These are phyloP conservation scores for Verbena officinalis DNA, from an alignment of 257 asterid genomes.

Conservation along the genomic window DNA sequence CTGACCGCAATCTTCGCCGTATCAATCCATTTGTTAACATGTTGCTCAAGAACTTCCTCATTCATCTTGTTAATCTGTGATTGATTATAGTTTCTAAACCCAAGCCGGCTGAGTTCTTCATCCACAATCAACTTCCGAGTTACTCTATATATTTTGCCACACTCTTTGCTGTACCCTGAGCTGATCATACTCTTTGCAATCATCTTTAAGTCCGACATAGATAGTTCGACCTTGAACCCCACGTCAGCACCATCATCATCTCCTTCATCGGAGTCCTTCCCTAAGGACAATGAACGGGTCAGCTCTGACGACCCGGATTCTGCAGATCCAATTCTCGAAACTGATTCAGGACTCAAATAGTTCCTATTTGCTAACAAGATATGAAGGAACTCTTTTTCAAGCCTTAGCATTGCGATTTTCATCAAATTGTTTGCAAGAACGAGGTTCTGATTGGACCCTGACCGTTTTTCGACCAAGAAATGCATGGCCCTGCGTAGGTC, in stretches of 20 bases:
- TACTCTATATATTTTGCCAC: constrained; percentile 50
- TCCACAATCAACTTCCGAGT: constrained; percentile 56
- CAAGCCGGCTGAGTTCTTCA: constrained; percentile 56
- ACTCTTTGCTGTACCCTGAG: constrained; percentile 67
- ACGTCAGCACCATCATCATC: constrained; percentile 29
- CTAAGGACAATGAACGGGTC: constrained; percentile 38
- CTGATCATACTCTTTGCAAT: constrained; percentile 68
- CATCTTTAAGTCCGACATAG: constrained; percentile 57
- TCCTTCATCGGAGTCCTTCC: constrained; percentile 40
- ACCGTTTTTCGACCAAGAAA: constrained; percentile 42
- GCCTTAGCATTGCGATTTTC: constrained; percentile 62
- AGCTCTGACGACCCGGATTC: constrained; percentile 33
- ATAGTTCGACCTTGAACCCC: constrained; percentile 40
- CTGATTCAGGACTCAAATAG: constrained; percentile 56
- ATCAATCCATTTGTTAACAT: constrained; percentile 48
- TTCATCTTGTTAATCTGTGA: constrained; percentile 50
- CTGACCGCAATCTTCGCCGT: constrained; percentile 49
- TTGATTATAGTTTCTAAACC: constrained; percentile 38
- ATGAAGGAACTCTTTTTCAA: constrained; percentile 62
- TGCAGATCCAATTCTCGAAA: constrained; percentile 41
- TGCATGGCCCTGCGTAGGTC: constrained; percentile 62
- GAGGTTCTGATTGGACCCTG: constrained; percentile 41
- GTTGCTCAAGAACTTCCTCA: constrained; percentile 39
- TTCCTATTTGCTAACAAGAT: constrained; percentile 48
- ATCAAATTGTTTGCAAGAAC: constrained; percentile 57